Conservation (phyloP, 352 stramenopile genomes). For the Phytophthora pseudosyringae region DNA sequence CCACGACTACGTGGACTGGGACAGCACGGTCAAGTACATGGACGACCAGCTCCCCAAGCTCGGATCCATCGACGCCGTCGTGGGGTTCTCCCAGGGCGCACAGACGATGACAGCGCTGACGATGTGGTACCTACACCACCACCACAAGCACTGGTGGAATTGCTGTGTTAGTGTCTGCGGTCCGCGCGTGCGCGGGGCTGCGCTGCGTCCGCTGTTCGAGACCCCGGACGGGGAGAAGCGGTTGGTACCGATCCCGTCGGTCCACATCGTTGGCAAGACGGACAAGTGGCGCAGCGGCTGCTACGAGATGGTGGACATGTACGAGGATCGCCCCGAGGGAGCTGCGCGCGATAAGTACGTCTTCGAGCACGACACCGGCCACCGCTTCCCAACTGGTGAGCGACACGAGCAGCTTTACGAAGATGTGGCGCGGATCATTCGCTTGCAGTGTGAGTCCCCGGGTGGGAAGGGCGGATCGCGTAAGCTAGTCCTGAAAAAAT, state of each 20-base stretch:
- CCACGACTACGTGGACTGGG: slow-evolving; percentile 54
- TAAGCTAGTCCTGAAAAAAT: neutral
- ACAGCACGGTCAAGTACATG: slow-evolving; percentile 53
- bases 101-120: slow-evolving; percentile 54
- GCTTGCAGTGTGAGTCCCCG: slow-evolving; percentile 29
- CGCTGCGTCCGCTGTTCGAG: slow-evolving; percentile 49
- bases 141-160: slow-evolving; percentile 49
- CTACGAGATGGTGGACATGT: slow-evolving; percentile 51
- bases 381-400: slow-evolving; percentile 45
- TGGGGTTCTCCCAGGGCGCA: slow-evolving; percentile 76
- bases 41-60: slow-evolving; percentile 49
- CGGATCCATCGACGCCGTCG: slow-evolving; percentile 62
- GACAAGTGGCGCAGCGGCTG: slow-evolving; percentile 52
- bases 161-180: slow-evolving; percentile 57
- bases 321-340: slow-evolving; percentile 34
- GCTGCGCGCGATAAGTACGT: slow-evolving; percentile 39
- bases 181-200: slow-evolving; percentile 30
- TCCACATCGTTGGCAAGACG: slow-evolving; percentile 69
- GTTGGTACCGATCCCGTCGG: slow-evolving; percentile 59
- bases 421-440: slow-evolving; percentile 35
- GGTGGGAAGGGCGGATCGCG: neutral
- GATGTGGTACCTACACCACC: slow-evolving; percentile 48
- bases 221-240: slow-evolving; percentile 33
- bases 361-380: slow-evolving; percentile 51
- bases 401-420: slow-evolving; percentile 42